These are phyloP conservation scores for Stephanodiscus minutulus DNA, from an alignment of 108 stramenopile genomes.

Conservation along the genomic window DNA sequence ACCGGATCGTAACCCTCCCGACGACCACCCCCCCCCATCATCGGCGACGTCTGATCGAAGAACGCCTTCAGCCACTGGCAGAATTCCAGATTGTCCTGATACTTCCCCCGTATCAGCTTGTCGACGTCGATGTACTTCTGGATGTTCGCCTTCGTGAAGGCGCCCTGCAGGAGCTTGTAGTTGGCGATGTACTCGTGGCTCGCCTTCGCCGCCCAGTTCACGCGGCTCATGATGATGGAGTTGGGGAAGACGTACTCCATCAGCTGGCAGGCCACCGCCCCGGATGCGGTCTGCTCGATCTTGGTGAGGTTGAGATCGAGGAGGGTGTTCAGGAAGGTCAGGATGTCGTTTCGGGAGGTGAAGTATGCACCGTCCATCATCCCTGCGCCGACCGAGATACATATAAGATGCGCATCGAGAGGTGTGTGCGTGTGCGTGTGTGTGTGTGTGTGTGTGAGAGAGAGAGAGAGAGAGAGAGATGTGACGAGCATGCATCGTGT, in stretches of 20 bases:
- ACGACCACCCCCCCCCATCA: slow-evolving; percentile 33
- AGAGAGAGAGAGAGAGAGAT: neutral
- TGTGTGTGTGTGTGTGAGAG: neutral
- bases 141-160: slow-evolving; percentile 85
- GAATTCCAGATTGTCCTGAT: slow-evolving; percentile 98
- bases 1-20: slow-evolving; percentile 90
- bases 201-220: slow-evolving; percentile 93
- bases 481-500: neutral
- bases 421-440: neutral
- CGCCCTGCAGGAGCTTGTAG: slow-evolving; percentile 97
- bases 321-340: slow-evolving; percentile 94
- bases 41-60: slow-evolving; percentile 71
- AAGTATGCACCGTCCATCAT: slow-evolving; percentile 99
- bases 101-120: slow-evolving; percentile 90
- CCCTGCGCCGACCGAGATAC: slow-evolving; percentile 42
- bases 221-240: slow-evolving; percentile 88
- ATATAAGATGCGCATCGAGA: neutral
- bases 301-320: slow-evolving; percentile 89
- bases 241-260: slow-evolving; percentile 93
- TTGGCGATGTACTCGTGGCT: slow-evolving; percentile 92
- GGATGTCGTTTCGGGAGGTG: slow-evolving; percentile 92
- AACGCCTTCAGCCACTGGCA: slow-evolving; percentile 99
- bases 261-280: slow-evolving; percentile 97
- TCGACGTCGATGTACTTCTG: slow-evolving; percentile 93
- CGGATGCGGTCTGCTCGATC: slow-evolving; percentile 97